Evolutionary conservation across 192 early-diverging fungal genomes (phyloP).

Genomic region (Martensiomyces pterosporus): DNA sequence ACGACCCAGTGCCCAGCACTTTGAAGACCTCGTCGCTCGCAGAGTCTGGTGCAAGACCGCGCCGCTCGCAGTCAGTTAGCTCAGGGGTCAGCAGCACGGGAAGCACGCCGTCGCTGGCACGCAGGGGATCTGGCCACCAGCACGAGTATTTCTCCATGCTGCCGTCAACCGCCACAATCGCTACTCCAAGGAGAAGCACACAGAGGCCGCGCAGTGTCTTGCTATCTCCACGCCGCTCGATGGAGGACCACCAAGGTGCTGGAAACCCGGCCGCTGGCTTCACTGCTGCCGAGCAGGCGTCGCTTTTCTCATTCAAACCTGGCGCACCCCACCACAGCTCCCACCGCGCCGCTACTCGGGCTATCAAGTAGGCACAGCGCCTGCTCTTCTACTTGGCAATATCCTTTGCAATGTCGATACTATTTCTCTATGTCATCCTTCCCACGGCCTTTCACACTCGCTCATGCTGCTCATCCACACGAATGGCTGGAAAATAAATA

Average conservation of each 20-base stretch:
- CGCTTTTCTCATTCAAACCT: constrained; percentile 16
- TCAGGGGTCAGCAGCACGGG: constrained; percentile 40
- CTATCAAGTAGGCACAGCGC: too few species aligned
- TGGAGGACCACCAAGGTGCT: constrained; percentile 48
- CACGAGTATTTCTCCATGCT: constrained; percentile 37
- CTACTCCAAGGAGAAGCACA: constrained; percentile 26
- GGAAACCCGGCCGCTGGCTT: not conserved
- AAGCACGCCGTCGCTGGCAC: constrained; percentile 31
- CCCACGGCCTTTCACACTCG: too few species aligned
- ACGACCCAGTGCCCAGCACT: constrained; percentile 46
- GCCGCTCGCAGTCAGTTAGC: constrained; percentile 50
- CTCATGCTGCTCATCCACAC: too few species aligned
- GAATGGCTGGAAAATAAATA: not conserved
- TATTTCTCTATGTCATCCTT: too few species aligned
- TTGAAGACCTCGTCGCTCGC: constrained; percentile 16
- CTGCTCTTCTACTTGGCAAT: too few species aligned
- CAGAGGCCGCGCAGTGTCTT: constrained; percentile 47
- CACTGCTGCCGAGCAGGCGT: constrained; percentile 6
- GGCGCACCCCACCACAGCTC: not conserved
- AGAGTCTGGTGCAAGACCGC: constrained; percentile 28
- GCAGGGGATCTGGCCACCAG: constrained; percentile 33
- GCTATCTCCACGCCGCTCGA: constrained; percentile 46
- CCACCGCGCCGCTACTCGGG: too few species aligned
- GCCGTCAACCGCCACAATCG: constrained; percentile 4
- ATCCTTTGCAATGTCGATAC: too few species aligned